Evolutionary conservation across 2,329 filamentous ascomycete genomes (phyloP), one percentile per base, ranked within the genome.

Genomic region (Xylariomycetidae sp.): DNA sequence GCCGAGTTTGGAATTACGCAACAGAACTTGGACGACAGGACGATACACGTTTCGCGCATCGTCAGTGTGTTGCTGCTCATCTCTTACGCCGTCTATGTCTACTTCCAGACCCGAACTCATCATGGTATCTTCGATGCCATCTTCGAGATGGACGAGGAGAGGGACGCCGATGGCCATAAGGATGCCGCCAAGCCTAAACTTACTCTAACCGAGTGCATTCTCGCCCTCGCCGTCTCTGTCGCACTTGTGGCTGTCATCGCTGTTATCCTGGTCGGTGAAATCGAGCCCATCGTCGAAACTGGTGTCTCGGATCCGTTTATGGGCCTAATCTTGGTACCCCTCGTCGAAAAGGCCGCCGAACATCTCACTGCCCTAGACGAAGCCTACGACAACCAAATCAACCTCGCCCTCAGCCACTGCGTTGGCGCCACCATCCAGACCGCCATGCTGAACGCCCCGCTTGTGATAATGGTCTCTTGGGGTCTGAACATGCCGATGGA

Each of bases 361-460:
- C 86, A 93, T 59, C 64, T 93, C 29, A 89, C 84, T 2, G 84
- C 85, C 25, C 69, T 93, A 38, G 85, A 92, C 48, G 86, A 93
- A 67, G 86, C 86, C 16, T 90, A 79, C 70, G 82, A 86, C 48
- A 77, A 85, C 54, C 79, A 82, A 54, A 87, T 89, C 70, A 92
- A 92, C 63, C 81, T 89, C 58, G 85, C 86, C 0, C 70, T 92
- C 17, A 83, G 85, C 27, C 87, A 95, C 56, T 85, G 92, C 33
- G 76, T 95, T 25, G 87, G 86, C 29, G 81, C 87, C 3, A 90
- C 85, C 1, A 82, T 95, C 38, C 89, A 95, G 61, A 95, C 89
- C 0, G 86, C 88, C 1, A 72, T 95, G 19, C 78, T 95, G 53
- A 95, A 93, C 55, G 86, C 81, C 0, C 88, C 89, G 0, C 71